Evolutionary conservation across 2,329 filamentous ascomycete species (phyloP).

Genomic region (Colletotrichum tofieldiae): DNA sequence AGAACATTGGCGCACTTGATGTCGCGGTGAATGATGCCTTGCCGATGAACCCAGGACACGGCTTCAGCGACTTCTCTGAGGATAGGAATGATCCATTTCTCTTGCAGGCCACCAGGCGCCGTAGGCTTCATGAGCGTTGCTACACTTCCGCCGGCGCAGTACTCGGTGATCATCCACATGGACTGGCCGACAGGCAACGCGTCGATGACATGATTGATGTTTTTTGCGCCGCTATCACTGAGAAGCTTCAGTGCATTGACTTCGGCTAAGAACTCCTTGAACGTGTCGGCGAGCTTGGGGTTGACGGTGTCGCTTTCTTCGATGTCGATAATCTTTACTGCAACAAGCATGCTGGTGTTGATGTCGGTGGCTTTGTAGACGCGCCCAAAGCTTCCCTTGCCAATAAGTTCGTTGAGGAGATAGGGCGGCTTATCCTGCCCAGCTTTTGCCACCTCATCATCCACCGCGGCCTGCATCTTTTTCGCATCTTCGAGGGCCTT

Average conservation of each 20-base stretch:
- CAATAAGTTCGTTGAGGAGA: slow-evolving; percentile 80
- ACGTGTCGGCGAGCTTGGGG: slow-evolving; percentile 76
- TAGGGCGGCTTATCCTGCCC: slow-evolving; percentile 76
- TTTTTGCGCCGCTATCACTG: slow-evolving; percentile 80
- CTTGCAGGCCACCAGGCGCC: slow-evolving; percentile 74
- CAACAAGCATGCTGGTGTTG: slow-evolving; percentile 71
- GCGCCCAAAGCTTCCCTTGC: slow-evolving; percentile 81
- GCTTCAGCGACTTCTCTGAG: slow-evolving; percentile 77
- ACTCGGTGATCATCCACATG: slow-evolving; percentile 92
- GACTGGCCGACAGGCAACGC: slow-evolving; percentile 83
- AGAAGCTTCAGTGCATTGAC: slow-evolving; percentile 80
- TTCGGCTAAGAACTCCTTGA: slow-evolving; percentile 79
- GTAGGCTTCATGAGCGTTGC: slow-evolving; percentile 81
- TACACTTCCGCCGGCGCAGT: slow-evolving; percentile 88
- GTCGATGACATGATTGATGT: slow-evolving; percentile 87
- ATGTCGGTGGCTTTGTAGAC: slow-evolving; percentile 76
- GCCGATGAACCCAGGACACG: slow-evolving; percentile 77
- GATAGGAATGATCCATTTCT: slow-evolving; percentile 80
- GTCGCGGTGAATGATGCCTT: slow-evolving; percentile 80
- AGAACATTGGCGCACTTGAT: slow-evolving; percentile 86
- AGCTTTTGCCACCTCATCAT: slow-evolving; percentile 72
- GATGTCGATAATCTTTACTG: slow-evolving; percentile 88
- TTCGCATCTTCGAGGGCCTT: slow-evolving; percentile 79
- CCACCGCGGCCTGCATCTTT: slow-evolving; percentile 77
- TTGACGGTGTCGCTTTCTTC: slow-evolving; percentile 81